These are phyloP conservation scores for Glycine soja DNA, from an alignment of 306 rosid species.

Conservation along the genomic window DNA sequence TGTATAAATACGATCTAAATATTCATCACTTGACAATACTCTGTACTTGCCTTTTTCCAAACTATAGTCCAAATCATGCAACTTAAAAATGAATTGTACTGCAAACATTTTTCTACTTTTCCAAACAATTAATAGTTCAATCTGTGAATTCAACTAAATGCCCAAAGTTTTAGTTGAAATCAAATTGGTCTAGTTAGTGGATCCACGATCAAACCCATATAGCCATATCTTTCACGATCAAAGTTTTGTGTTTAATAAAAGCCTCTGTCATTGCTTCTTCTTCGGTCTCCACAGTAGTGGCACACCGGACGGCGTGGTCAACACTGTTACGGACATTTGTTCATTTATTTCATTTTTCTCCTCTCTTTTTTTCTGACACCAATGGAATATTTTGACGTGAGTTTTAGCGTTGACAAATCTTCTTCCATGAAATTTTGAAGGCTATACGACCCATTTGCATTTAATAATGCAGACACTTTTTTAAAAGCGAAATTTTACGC, in stretches of 20 bases:
- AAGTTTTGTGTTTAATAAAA: background rate
- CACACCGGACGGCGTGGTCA: constrained; percentile 62
- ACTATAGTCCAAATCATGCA: too few species aligned
- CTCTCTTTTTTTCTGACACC: constrained; percentile 3
- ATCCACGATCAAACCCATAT: too few species aligned
- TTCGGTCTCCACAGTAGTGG: constrained; percentile 12
- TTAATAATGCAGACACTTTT: too few species aligned
- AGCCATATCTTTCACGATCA: too few species aligned
- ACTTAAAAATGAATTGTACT: too few species aligned
- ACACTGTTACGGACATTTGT: constrained; percentile 56
- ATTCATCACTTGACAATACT: too few species aligned
- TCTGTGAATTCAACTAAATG: background rate
- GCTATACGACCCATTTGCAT: too few species aligned
- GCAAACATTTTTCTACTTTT: too few species aligned
- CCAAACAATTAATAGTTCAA: background rate
- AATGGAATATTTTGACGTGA: background rate
- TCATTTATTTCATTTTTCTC: background rate
- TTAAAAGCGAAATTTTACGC: too few species aligned
- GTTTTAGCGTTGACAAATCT: background rate
- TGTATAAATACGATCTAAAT: too few species aligned
- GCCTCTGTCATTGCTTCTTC: constrained; percentile 54
- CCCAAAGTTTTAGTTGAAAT: too few species aligned
- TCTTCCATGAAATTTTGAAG: background rate
- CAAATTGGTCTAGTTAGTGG: background rate
- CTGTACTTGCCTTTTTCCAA: too few species aligned